A percentile compares a stretch with the other conserved stretches of the same genome.
Conservation (phyloP, 257 asterid species). For the Perilla frutescens region DNA sequence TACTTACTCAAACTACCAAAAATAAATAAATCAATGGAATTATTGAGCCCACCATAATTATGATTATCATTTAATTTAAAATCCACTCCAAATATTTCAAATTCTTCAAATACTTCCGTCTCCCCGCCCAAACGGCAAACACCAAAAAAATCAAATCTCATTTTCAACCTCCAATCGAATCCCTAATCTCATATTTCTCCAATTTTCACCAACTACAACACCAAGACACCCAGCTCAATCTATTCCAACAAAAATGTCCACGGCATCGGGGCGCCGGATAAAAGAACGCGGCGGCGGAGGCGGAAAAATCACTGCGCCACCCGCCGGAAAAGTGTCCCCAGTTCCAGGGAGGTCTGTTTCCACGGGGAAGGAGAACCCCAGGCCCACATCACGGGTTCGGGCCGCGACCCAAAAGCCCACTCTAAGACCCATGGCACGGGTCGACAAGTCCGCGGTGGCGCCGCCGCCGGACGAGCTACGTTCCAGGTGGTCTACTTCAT, state of each 20-base stretch:
- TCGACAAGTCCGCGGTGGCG: slow-evolving; percentile 54
- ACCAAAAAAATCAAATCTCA: not conserved
- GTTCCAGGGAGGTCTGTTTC: slow-evolving; percentile 52
- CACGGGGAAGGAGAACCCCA: slow-evolving; percentile 72
- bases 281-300: slow-evolving; percentile 64
- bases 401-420: slow-evolving; percentile 67
- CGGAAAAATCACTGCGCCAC: slow-evolving; percentile 30
- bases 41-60: not conserved
- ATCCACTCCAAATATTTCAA: slow-evolving; percentile 13
- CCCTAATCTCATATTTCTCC: not conserved
- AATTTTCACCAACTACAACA: slow-evolving; percentile 8
- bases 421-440: slow-evolving; percentile 62
- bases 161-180: slow-evolving; percentile 10
- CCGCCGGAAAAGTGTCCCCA: slow-evolving; percentile 51
- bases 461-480: slow-evolving; percentile 48
- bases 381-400: slow-evolving; percentile 60
- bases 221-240: slow-evolving; percentile 18
- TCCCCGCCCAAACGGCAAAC: slow-evolving; percentile 42
- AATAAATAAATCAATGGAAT: slow-evolving; percentile 5
- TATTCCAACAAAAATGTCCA: slow-evolving; percentile 40
- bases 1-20: not conserved
- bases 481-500: slow-evolving; percentile 59
- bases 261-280: slow-evolving; percentile 62
- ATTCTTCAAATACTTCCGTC: slow-evolving; percentile 1
- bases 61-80: not conserved